Evolutionary conservation across 306 rosid genomes (phyloP), one percentile per base, ranked within the genome.

Genomic region (Rosa persica): DNA sequence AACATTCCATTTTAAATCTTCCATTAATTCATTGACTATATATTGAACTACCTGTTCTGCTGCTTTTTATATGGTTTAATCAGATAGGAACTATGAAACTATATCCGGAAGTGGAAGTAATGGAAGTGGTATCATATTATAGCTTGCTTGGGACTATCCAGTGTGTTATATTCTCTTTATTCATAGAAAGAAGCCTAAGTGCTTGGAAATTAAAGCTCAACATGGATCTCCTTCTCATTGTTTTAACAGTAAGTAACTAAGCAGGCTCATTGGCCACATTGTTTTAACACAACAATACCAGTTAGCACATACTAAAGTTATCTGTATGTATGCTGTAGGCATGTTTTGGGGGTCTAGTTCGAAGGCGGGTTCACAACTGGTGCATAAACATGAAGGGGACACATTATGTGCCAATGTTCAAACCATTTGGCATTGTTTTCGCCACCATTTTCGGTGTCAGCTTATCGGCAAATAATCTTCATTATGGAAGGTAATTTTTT

Each of bases 361-460:
- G 88, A 11, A 76, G 52, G 44, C 74, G 79, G 54, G 84, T 87
- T 51, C 89, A 87, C 55, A 25, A 73, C 34, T 85, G 89, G 90
- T 85, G 87, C 83, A 80, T 82, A 80, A 48, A 70, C 25, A 75
- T 60, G 23, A 87, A 87, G 76, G 87, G 87, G 6, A 82, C 86
- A 9, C 60, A 67, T 40, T 87, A 83, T 62, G 87, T 83, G 70
- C 89, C 86, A 1, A 44, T 83, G 80, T 87, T 85, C 81, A 85
- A 83, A 78, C 90, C 89, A 2, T 65, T 85, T 47, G 87, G 89
- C 13, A 77, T 87, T 73, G 76, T 83, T 72, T 85, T 83, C 20
- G 89, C 89, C 0, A 78, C 89, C 71, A 78, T 76, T 57, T 87
- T 85, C 66, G 87, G 90, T 46, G 62, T 67, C 49, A 78, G 80